Conservation (phyloP, 2,329 filamentous ascomycete species). For the Periconia sp. region DNA sequence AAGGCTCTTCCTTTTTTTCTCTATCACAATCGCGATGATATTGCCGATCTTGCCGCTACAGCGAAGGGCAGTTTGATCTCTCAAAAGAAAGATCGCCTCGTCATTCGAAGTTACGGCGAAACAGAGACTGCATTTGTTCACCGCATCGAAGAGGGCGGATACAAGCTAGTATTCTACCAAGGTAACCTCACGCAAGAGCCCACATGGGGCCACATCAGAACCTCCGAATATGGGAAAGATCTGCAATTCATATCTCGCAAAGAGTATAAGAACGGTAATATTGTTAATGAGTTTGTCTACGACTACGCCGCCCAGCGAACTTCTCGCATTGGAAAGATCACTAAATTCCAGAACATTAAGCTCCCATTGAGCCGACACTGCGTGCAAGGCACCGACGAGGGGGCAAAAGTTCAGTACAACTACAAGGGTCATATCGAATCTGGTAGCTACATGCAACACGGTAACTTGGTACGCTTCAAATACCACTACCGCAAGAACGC, state of each 20-base stretch:
- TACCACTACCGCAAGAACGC: constrained; percentile 62
- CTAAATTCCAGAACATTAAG: constrained; percentile 43
- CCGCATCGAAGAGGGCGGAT: constrained; percentile 40
- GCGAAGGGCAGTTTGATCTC: constrained; percentile 57
- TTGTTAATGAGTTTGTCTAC: constrained; percentile 58
- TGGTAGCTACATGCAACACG: constrained; percentile 60
- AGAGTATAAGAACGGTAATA: constrained; percentile 52
- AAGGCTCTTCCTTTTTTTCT: constrained; percentile 54
- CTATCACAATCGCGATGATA: constrained; percentile 56
- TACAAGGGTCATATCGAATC: constrained; percentile 59
- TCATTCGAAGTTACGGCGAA: constrained; percentile 57
- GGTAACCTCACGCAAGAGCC: constrained; percentile 54
- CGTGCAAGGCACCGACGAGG: constrained; percentile 52
- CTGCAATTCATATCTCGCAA: constrained; percentile 53
- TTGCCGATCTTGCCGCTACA: constrained; percentile 55
- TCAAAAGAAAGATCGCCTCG: constrained; percentile 54
- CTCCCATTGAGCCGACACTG: constrained; percentile 52
- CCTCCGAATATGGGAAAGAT: constrained; percentile 57
- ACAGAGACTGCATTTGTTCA: constrained; percentile 59
- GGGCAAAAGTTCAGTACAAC: constrained; percentile 59
- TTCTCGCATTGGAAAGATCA: constrained; percentile 45
- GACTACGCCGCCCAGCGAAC: constrained; percentile 48
- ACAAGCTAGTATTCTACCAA: constrained; percentile 45
- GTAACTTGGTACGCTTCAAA: constrained; percentile 60
- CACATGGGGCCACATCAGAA: constrained; percentile 48